Percentiles rank a stretch among this genome's conserved stretches.
Conservation (phyloP, 1,284 basidiomycete species). For the Takashimella koratensis region DNA sequence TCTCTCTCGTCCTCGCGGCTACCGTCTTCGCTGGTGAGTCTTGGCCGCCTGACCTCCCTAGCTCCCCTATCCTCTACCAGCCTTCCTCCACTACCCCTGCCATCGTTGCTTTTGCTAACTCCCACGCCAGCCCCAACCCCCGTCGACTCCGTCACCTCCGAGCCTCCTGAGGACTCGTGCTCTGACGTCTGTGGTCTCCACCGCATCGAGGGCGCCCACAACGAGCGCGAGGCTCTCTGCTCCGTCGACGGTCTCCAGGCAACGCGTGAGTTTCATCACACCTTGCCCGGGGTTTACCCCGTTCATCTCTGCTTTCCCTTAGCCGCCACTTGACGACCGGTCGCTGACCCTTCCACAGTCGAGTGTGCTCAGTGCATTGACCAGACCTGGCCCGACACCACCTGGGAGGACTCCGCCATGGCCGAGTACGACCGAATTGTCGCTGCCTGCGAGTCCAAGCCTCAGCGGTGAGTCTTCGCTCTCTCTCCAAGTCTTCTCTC, state of each 20-base stretch:
- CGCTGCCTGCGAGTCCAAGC: slow-evolving; percentile 15
- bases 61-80: too few species aligned
- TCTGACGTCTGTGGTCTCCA: slow-evolving; percentile 20
- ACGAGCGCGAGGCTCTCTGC: slow-evolving; percentile 30
- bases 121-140: slow-evolving; percentile 7
- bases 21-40: slow-evolving; percentile 21
- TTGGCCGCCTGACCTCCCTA: neutral
- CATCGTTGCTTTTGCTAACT: too few species aligned
- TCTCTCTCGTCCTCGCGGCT: slow-evolving; percentile 17
- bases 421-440: slow-evolving; percentile 30
- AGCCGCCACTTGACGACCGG: too few species aligned
- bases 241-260: slow-evolving; percentile 20
- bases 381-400: slow-evolving; percentile 29
- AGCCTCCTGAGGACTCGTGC: slow-evolving; percentile 18
- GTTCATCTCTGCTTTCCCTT: too few species aligned
- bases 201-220: slow-evolving; percentile 22
- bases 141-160: slow-evolving; percentile 14
- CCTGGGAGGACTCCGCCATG: slow-evolving; percentile 29
- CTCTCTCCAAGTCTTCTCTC: too few species aligned
- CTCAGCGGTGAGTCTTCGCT: neutral
- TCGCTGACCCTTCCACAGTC: slow-evolving; percentile 9
- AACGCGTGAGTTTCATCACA: slow-evolving; percentile 21
- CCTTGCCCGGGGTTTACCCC: neutral
- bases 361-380: slow-evolving; percentile 34
- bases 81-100: too few species aligned